These are phyloP conservation scores for Monosporozyma siamensis DNA, from an alignment of 805 yeast species.

Conservation along the genomic window DNA sequence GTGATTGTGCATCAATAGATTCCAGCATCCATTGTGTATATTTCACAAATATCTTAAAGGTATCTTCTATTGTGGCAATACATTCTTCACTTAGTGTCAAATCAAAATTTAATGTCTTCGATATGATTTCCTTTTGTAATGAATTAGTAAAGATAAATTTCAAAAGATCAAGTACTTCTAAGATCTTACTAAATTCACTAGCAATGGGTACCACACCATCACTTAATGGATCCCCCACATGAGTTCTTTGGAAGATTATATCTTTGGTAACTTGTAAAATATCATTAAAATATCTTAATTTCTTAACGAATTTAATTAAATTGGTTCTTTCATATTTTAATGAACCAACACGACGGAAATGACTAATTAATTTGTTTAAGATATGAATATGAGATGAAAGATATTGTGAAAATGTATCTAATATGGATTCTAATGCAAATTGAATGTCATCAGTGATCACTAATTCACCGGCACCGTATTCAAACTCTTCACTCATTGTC, in stretches of 20 bases:
- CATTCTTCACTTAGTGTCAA: constrained; percentile 18
- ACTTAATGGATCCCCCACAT: constrained; percentile 2
- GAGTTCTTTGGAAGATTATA: not conserved
- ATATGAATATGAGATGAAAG: constrained; percentile 24
- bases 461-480: not conserved
- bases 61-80: constrained; percentile 20
- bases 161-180: constrained; percentile 26
- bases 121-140: constrained; percentile 27
- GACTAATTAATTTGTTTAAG: constrained; percentile 26
- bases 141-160: constrained; percentile 28
- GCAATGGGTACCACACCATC: constrained; percentile 15
- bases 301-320: constrained; percentile 29
- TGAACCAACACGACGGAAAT: constrained; percentile 24
- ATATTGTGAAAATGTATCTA: constrained; percentile 17
- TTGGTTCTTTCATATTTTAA: constrained; percentile 27
- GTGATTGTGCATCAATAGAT: constrained; percentile 16
- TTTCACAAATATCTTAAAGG: constrained; percentile 27
- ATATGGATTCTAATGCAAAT: constrained; percentile 7
- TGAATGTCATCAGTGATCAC: constrained; percentile 9
- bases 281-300: constrained; percentile 28
- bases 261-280: constrained; percentile 10
- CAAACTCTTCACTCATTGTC: not conserved
- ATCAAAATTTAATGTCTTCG: constrained; percentile 27
- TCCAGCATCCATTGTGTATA: constrained; percentile 31
- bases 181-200: constrained; percentile 18